Evolutionary conservation across 805 yeast genomes (phyloP).

Genomic region (Candida patagonica): DNA sequence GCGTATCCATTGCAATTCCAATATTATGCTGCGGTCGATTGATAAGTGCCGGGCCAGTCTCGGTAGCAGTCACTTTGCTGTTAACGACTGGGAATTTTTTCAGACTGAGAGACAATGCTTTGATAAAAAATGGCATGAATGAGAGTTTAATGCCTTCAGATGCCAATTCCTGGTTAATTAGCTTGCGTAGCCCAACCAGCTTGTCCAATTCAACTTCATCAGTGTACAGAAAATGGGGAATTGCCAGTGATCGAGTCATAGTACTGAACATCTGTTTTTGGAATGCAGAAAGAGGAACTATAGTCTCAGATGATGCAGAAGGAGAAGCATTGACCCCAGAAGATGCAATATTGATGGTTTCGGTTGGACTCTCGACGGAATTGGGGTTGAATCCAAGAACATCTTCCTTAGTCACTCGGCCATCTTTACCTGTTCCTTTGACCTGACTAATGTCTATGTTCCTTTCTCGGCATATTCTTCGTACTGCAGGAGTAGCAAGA

Average conservation of each 20-base stretch:
- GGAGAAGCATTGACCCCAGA: not conserved
- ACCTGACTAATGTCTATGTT: constrained; percentile 19
- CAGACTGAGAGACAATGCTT: constrained; percentile 26
- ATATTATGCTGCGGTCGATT: constrained; percentile 24
- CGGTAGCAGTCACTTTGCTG: constrained; percentile 17
- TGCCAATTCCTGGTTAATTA: constrained; percentile 17
- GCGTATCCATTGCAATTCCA: constrained; percentile 29
- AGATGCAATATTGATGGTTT: constrained; percentile 2
- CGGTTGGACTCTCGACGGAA: not conserved
- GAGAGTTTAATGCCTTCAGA: constrained; percentile 18
- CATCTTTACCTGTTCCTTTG: constrained; percentile 27
- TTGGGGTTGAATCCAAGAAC: constrained; percentile 11
- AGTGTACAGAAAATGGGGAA: constrained; percentile 28
- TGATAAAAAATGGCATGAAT: constrained; percentile 29
- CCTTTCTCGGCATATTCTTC: constrained; percentile 24
- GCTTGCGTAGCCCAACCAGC: constrained; percentile 18
- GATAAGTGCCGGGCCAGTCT: constrained; percentile 18
- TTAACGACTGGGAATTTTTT: constrained; percentile 23
- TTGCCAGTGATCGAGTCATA: constrained; percentile 25
- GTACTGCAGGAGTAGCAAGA: constrained; percentile 29
- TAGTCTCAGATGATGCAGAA: constrained; percentile 6
- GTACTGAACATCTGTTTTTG: constrained; percentile 27
- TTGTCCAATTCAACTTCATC: constrained; percentile 25
- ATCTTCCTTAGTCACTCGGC: constrained; percentile 28
- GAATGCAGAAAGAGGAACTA: constrained; percentile 22